phyloP scores from a whole-genome alignment of 1,284 basidiomycete species.

The Fomitiporia mediterranea region DNA sequence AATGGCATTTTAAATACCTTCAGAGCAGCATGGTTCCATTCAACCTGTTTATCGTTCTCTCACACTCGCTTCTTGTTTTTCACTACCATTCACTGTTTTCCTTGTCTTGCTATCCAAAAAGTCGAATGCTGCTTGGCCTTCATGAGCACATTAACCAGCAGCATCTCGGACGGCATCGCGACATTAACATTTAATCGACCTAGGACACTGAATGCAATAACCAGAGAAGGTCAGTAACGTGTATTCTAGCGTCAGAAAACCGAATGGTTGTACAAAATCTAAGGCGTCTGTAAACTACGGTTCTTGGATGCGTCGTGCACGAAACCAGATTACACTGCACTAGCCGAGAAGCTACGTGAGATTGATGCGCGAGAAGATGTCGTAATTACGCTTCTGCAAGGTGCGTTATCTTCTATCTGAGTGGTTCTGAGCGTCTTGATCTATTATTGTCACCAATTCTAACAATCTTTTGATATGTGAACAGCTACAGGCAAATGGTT shows the following conservation, averaged over 20 bases:
- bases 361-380: conserved; percentile 61
- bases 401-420: conserved; percentile 30
- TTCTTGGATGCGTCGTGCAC: not conserved
- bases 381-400: conserved; percentile 62
- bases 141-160: conserved; percentile 40
- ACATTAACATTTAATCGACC: conserved; percentile 66
- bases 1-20: too few species aligned
- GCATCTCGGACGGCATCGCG: conserved; percentile 54
- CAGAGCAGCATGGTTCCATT: too few species aligned
- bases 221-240: conserved; percentile 41
- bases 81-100: too few species aligned
- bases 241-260: not conserved
- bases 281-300: too few species aligned
- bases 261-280: not conserved
- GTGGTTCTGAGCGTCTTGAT: not conserved
- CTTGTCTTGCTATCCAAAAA: too few species aligned
- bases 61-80: too few species aligned
- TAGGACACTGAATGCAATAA: conserved; percentile 55
- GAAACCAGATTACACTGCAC: conserved; percentile 52
- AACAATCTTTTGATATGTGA: not conserved
- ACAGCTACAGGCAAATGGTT: conserved; percentile 66
- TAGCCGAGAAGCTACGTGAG: conserved; percentile 51
- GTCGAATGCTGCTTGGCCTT: too few species aligned
- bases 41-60: too few species aligned
- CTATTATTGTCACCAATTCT: not conserved